These are phyloP conservation scores for Aureoboletus auriporus DNA, from an alignment of 768 basidiomycete genomes.

Conservation along the genomic window DNA sequence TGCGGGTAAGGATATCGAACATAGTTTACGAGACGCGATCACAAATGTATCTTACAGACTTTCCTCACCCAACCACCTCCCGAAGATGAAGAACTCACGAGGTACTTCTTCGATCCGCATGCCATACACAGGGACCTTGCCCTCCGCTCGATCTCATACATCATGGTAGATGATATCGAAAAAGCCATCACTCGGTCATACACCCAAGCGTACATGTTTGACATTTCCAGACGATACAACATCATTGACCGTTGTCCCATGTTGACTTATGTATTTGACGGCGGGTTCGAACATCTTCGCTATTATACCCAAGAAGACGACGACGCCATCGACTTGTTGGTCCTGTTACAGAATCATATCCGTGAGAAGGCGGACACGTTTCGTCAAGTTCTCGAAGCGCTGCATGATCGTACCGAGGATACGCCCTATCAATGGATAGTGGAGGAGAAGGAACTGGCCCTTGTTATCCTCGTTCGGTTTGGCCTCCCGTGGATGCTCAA, in stretches of 20 bases:
- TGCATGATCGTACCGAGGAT: conserved; percentile 22
- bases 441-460: conserved; percentile 22
- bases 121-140: conserved; percentile 25
- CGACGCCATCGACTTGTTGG: conserved; percentile 20
- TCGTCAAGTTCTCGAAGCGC: conserved; percentile 18
- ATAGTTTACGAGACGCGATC: background rate
- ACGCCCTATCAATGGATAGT: conserved; percentile 23
- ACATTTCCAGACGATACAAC: conserved; percentile 21
- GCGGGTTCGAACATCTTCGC: conserved; percentile 25
- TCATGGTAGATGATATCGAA: conserved; percentile 23
- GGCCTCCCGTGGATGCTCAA: conserved; percentile 25
- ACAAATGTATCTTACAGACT: conserved; percentile 9
- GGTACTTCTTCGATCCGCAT: conserved; percentile 22
- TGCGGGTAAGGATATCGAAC: conserved; percentile 15
- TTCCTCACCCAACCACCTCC: conserved; percentile 21
- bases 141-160: conserved; percentile 26
- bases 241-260: conserved; percentile 25
- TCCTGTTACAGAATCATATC: conserved; percentile 16
- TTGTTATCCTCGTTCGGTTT: conserved; percentile 18
- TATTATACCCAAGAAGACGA: conserved; percentile 26
- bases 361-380: conserved; percentile 21
- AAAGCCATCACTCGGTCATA: conserved; percentile 21
- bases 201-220: conserved; percentile 23
- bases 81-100: conserved; percentile 5
- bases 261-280: conserved; percentile 26